Base-by-base conservation (phyloP, 2,329 filamentous ascomycete species). In the Penicillium sp. region DNA sequence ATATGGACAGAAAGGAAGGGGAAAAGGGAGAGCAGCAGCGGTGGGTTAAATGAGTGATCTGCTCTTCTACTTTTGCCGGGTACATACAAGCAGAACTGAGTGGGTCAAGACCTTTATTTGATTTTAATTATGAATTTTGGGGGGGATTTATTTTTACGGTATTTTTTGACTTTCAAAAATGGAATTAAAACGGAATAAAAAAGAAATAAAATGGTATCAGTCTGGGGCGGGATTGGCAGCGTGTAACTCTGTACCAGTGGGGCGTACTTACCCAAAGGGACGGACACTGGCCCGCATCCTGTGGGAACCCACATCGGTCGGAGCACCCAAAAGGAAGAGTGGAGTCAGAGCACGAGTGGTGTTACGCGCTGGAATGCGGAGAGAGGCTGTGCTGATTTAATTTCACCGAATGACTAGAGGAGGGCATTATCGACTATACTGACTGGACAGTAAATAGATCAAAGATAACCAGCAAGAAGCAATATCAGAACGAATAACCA, bases 1-100 rank as follows among this genome's bases (percentile, higher is more conserved):
- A 67, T 68, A 67, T 66, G 65, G 57, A 50, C 55, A 33, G 60
- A 51, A 61, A 53, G 54, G 50, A 59, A 58, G 60, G 62, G 53
- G 42, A 50, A 58, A 66, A 61, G 57, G 60, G 58, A 62, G 65
- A 66, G 62, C 62, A 64, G 65, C 61, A 61, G 60, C 60, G 61
- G 67, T 72, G 70, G 70, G 69, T 72, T 71, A 74, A 68, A 73
- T 67, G 65, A 69, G 62, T 70, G 70, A 73, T 73, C 70, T 72
- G 66, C 71, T 72, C 65, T 66, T 62, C 63, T 69, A 61, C 65
- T 53, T 21, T 61, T 67, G 67, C 62, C 65, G 64, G 60, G 60
- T 65, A 46, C 60, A 69, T 27, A 50, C 9, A n/a, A 50, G 33
- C n/a, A 26, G 21, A 50, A 31, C 54, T 53, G 59, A 54, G 66